Conservation (phyloP, 352 stramenopile genomes). For the Pythium vanterpoolii region DNA sequence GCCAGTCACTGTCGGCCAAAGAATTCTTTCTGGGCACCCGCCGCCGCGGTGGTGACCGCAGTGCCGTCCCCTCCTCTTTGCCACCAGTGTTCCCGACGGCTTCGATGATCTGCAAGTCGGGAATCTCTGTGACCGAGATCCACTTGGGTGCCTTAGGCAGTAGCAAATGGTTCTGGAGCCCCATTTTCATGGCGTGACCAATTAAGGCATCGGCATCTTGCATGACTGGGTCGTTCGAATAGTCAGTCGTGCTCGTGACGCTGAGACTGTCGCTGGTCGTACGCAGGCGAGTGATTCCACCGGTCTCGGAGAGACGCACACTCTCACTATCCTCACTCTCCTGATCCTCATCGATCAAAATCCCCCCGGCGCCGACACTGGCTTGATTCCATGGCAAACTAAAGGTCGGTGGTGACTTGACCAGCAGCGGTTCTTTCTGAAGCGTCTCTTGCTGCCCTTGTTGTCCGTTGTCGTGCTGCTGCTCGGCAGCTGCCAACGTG, state of each 20-base stretch:
- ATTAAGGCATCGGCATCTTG: slow-evolving; percentile 70
- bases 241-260: slow-evolving; percentile 21
- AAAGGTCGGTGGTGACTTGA: slow-evolving; percentile 32
- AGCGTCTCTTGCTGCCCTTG: background rate
- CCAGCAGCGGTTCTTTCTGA: background rate
- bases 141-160: slow-evolving; percentile 43
- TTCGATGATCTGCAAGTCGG: slow-evolving; percentile 68
- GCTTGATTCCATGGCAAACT: slow-evolving; percentile 62
- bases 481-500: slow-evolving; percentile 48
- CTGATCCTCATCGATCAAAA: slow-evolving; percentile 26
- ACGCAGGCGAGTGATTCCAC: background rate
- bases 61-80: background rate
- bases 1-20: slow-evolving; percentile 1
- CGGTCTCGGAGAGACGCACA: background rate
- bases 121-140: slow-evolving; percentile 66
- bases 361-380: slow-evolving; percentile 15
- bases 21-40: slow-evolving; percentile 4
- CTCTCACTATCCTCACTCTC: slow-evolving; percentile 18
- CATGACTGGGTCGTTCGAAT: slow-evolving; percentile 50
- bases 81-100: slow-evolving; percentile 24
- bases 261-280: slow-evolving; percentile 16
- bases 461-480: slow-evolving; percentile 25
- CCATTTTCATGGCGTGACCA: slow-evolving; percentile 68
- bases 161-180: slow-evolving; percentile 51
- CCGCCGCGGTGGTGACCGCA: background rate